These are phyloP conservation scores for Monosiga brevicollis DNA, from an alignment of 78 protist species.

Conservation along the genomic window DNA sequence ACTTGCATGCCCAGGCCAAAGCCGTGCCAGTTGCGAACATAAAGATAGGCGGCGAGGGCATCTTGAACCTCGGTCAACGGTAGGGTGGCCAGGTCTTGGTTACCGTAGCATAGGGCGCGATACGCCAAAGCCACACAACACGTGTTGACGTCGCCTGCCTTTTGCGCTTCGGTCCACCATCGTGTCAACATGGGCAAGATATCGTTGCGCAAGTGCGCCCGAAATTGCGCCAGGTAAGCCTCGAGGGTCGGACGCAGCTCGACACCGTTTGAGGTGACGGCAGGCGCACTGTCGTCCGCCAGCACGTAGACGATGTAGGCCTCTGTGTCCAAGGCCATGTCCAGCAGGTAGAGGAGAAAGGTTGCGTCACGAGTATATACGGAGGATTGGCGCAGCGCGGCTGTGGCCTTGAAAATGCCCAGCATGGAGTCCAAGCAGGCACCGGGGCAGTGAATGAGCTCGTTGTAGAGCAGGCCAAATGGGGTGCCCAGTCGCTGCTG, in stretches of 20 bases:
- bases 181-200: neutral
- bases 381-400: neutral
- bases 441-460: slow-evolving; percentile 28
- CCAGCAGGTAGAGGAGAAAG: neutral
- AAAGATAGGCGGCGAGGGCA: neutral
- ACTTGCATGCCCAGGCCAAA: slow-evolving; percentile 13
- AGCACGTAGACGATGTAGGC: slow-evolving; percentile 1
- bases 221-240: neutral
- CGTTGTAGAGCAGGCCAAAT: slow-evolving; percentile 53
- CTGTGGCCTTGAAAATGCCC: neutral
- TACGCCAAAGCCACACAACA: neutral
- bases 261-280: too few relatives aligned
- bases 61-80: neutral
- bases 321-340: neutral
- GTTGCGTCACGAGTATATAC: neutral
- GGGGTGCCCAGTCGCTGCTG: slow-evolving; percentile 15
- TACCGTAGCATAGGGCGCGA: neutral
- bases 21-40: slow-evolving; percentile 26
- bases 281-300: too few relatives aligned
- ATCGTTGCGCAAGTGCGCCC: neutral
- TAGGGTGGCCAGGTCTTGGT: neutral
- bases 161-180: slow-evolving; percentile 16
- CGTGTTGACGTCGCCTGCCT: neutral
- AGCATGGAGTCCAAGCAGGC: slow-evolving; percentile 17
- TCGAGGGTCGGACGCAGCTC: neutral